phyloP scores from a whole-genome alignment of 2,329 filamentous ascomycete genomes.

The Cladosporium cucumerinum region DNA sequence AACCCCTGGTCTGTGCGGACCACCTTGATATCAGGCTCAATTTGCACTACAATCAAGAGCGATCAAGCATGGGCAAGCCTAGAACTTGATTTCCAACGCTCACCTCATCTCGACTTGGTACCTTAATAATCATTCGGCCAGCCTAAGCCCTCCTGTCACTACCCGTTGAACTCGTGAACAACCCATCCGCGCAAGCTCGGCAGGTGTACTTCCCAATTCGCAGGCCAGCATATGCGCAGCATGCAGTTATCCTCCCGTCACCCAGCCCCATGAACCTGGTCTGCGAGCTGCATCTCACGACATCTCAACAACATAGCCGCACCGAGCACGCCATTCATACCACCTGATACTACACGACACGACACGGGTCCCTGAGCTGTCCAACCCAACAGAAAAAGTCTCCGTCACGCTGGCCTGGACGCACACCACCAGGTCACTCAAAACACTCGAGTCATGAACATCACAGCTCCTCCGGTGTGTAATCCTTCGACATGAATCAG shows the following conservation, averaged over 20 bases:
- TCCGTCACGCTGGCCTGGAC: constrained; percentile 4
- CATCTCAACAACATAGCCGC: constrained; percentile 9
- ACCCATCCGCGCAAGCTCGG: constrained; percentile 12
- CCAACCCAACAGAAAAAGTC: constrained; percentile 6
- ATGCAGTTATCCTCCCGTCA: constrained; percentile 12
- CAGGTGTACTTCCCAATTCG: constrained; percentile 3
- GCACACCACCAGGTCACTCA: neutral
- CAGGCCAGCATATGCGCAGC: constrained; percentile 12
- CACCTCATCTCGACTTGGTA: neutral
- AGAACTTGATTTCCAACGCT: neutral
- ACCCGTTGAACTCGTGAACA: constrained; percentile 11
- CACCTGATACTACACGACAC: constrained; percentile 10
- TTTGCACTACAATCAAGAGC: neutral
- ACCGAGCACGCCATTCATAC: constrained; percentile 11
- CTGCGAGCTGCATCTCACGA: neutral
- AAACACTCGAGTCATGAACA: neutral
- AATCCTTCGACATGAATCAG: neutral
- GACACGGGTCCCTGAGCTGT: constrained; percentile 13
- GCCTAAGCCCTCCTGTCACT: neutral
- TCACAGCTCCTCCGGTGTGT: neutral
- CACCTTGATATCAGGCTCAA: neutral
- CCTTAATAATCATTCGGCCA: neutral
- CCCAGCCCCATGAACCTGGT: constrained; percentile 13
- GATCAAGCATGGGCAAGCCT: neutral
- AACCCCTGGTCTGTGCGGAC: constrained; percentile 30